phyloP scores from a whole-genome alignment of 2,329 filamentous ascomycete genomes.

The Gnomoniopsis smithogilvyi region DNA sequence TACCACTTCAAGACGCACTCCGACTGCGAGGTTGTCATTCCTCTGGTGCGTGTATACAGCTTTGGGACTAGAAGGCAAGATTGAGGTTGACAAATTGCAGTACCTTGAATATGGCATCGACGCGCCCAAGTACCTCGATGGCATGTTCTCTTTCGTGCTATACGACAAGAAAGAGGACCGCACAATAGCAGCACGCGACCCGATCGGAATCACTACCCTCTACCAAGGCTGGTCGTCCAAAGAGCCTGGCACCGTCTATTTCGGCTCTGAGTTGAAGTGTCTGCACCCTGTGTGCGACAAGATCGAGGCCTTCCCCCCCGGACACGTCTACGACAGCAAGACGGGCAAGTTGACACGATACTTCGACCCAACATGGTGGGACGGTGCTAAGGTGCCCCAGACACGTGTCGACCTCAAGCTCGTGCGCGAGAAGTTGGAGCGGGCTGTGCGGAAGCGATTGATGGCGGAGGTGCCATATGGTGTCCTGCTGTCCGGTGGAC shows the following conservation, averaged over 20 bases:
- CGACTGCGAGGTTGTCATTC: constrained; percentile 98
- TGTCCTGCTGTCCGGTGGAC: constrained; percentile 88
- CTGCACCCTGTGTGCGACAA: constrained; percentile 92
- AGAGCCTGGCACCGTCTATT: constrained; percentile 84
- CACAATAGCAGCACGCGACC: constrained; percentile 89
- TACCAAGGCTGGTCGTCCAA: constrained; percentile 90
- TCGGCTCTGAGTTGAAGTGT: constrained; percentile 95
- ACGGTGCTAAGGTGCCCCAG: constrained; percentile 72
- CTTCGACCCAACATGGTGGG: constrained; percentile 91
- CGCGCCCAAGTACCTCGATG: constrained; percentile 89
- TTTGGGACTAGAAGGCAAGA: not conserved
- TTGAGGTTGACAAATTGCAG: constrained; percentile 38
- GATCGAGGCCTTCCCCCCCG: constrained; percentile 90
- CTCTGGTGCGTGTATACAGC: constrained; percentile 63
- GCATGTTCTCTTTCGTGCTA: constrained; percentile 99
- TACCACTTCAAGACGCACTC: constrained; percentile 99
- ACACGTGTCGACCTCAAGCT: constrained; percentile 79
- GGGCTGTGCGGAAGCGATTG: constrained; percentile 88
- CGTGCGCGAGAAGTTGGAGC: constrained; percentile 80
- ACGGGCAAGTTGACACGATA: constrained; percentile 83
- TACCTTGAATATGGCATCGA: constrained; percentile 92
- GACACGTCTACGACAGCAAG: constrained; percentile 93
- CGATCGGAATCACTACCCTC: constrained; percentile 94
- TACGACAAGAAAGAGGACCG: constrained; percentile 95
- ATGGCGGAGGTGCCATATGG: constrained; percentile 99